These are phyloP conservation scores for Cystobasidiaceae sp. DNA, from an alignment of 1,284 basidiomycete species.

Conservation along the genomic window DNA sequence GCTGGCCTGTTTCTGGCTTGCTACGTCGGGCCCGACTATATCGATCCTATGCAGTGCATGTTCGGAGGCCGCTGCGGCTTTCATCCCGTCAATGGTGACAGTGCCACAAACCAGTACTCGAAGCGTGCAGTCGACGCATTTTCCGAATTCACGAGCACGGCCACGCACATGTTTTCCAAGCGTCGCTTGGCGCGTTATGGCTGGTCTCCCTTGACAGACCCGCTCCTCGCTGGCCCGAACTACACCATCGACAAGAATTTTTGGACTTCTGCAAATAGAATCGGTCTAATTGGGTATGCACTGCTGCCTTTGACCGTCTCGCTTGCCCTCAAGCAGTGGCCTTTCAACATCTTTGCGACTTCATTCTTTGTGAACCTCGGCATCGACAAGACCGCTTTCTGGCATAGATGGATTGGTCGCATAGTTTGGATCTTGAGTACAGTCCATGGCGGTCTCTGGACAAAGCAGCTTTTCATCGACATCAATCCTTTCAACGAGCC, in stretches of 20 bases:
- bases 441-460: slow-evolving; percentile 69
- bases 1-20: slow-evolving; percentile 33
- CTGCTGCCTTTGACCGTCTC: slow-evolving; percentile 70
- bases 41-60: slow-evolving; percentile 39
- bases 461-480: slow-evolving; percentile 62
- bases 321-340: slow-evolving; percentile 72
- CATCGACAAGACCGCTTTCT: slow-evolving; percentile 58
- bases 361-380: slow-evolving; percentile 63
- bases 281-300: slow-evolving; percentile 71
- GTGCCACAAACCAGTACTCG: slow-evolving; percentile 21
- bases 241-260: slow-evolving; percentile 65
- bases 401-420: slow-evolving; percentile 60
- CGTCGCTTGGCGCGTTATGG: slow-evolving; percentile 19
- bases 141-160: background rate
- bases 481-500: slow-evolving; percentile 54
- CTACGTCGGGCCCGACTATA: slow-evolving; percentile 41
- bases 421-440: slow-evolving; percentile 66
- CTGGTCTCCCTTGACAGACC: slow-evolving; percentile 33
- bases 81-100: slow-evolving; percentile 29
- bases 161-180: slow-evolving; percentile 12
- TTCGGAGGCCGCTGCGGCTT: slow-evolving; percentile 40
- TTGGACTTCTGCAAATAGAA: slow-evolving; percentile 70
- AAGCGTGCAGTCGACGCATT: slow-evolving; percentile 8
- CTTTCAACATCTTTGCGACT: slow-evolving; percentile 72
- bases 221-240: slow-evolving; percentile 47